Evolutionary conservation across 2,329 filamentous ascomycete species (phyloP).

Genomic region (Stagonosporopsis rhizophila): DNA sequence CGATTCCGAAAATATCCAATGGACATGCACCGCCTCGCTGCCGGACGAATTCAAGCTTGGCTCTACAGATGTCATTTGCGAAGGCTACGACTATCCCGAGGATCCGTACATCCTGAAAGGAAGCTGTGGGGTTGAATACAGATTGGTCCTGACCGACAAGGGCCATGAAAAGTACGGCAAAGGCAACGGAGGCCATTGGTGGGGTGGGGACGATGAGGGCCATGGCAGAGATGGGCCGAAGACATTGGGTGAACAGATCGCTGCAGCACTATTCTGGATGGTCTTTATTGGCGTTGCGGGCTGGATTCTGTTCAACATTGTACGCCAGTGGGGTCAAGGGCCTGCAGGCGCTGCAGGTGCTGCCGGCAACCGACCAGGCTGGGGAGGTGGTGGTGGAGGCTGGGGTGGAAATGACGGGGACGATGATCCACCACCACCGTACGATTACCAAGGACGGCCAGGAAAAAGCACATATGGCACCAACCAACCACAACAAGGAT

Average conservation of each 20-base stretch:
- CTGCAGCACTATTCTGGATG: conserved; percentile 62
- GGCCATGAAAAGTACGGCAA: conserved; percentile 75
- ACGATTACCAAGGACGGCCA: conserved; percentile 47
- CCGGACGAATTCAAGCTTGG: conserved; percentile 76
- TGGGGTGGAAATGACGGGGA: conserved; percentile 39
- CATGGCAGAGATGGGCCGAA: conserved; percentile 49
- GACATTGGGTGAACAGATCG: conserved; percentile 39
- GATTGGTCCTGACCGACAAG: conserved; percentile 75
- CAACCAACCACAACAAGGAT: conserved; percentile 55
- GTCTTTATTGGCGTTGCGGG: conserved; percentile 66
- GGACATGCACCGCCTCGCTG: conserved; percentile 78
- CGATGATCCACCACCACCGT: conserved; percentile 61
- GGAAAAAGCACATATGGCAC: conserved; percentile 30
- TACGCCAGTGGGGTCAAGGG: conserved; percentile 39
- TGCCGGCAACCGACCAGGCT: conserved; percentile 41
- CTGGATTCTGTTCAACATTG: conserved; percentile 69
- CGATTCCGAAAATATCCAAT: conserved; percentile 83
- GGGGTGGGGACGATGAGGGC: conserved; percentile 46
- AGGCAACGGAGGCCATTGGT: conserved; percentile 54
- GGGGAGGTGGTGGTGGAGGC: conserved; percentile 52
- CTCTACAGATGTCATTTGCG: conserved; percentile 87
- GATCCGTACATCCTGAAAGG: conserved; percentile 90
- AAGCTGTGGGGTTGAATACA: conserved; percentile 91
- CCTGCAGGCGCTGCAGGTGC: conserved; percentile 30
- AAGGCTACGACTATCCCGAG: conserved; percentile 78